A percentile compares a stretch with the other conserved stretches of the same genome.
Conservation (phyloP, 768 basidiomycete genomes). For the Cyathus striatus region DNA sequence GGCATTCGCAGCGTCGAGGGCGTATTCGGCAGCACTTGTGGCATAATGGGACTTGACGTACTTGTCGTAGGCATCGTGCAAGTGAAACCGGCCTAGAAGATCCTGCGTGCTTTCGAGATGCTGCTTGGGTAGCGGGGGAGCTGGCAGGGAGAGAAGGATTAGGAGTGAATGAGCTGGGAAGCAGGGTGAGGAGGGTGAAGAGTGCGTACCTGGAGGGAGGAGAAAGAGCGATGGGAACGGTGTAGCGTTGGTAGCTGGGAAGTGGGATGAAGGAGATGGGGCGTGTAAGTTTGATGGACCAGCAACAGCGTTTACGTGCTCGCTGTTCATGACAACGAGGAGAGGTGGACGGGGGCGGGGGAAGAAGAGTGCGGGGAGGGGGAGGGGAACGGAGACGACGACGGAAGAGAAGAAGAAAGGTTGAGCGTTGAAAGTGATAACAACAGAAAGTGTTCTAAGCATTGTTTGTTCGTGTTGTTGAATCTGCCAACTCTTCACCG, state of each 20-base stretch:
- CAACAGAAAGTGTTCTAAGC: constrained; percentile 10
- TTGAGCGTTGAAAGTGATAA: constrained; percentile 3
- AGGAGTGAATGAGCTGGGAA: constrained; percentile 13
- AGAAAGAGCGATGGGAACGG: constrained; percentile 18
- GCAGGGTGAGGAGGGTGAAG: constrained; percentile 33
- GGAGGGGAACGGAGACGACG: constrained; percentile 14
- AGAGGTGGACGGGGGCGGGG: constrained; percentile 2
- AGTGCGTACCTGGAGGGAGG: constrained; percentile 20
- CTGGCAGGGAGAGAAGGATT: constrained; percentile 13
- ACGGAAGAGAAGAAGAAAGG: constrained; percentile 14
- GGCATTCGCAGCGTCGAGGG: not conserved
- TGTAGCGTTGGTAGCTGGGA: constrained; percentile 23
- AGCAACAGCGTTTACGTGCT: constrained; percentile 51
- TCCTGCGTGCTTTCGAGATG: constrained; percentile 74
- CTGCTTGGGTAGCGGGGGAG: constrained; percentile 33
- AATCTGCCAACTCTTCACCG: constrained; percentile 1
- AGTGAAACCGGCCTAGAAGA: constrained; percentile 65
- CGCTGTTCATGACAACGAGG: constrained; percentile 24
- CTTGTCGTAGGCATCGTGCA: constrained; percentile 74
- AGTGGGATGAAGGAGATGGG: constrained; percentile 17
- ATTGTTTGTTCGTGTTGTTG: constrained; percentile 17
- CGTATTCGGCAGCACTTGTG: constrained; percentile 17
- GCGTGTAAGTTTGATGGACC: constrained; percentile 46
- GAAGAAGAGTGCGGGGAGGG: constrained; percentile 15
- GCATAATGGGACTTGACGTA: constrained; percentile 58